Evolutionary conservation across 495 filamentous ascomycete genomes (phyloP), one percentile per base, ranked within the genome.

Genomic region (Bathelium albidoporum): DNA sequence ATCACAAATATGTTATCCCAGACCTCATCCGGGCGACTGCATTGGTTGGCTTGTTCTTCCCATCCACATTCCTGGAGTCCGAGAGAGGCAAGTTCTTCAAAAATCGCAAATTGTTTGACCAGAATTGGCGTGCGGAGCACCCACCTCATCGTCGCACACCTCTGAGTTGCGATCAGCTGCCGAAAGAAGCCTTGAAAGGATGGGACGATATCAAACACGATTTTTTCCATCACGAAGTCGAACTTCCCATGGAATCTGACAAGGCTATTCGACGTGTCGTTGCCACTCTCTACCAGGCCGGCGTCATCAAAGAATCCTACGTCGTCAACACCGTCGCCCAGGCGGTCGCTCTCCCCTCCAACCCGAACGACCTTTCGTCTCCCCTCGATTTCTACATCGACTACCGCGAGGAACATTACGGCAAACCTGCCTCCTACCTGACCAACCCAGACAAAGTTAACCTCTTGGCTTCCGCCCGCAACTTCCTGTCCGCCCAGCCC

Each of bases 261-360:
- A 52, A 72, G 7, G 69, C 64, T 5, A 66, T 73, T 31, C 73
- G 77, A 2, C 77, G 77, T 12, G 79, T 76, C 59, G 70, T 81
- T 32, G 73, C 77, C 1, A 16, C 60, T 74, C 76, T 81, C n/a
- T 81, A 79, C 66, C 70, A 74, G 60, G 74, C 72, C 1, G 79
- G 78, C 59, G 66, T 80, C 58, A 69, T 79, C 58, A 63, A 52
- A 0, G 71, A 69, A 5, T 39, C 71, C 18, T 72, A 76, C 59
- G 62, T 69, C 7, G 10, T 66, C 14, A n/a, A 69, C 12, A 59
- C 68, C 32, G 69, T 74, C 10, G 76, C 77, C n/a, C 63, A 71
- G 11, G 77, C 75, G 22, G 69, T 73, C 9, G 76, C 76, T 16
- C 69, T 65, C 59, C 71, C 66, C 1, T 5, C 34, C 14, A 77